Evolutionary conservation across 805 yeast genomes (phyloP), one percentile per base, ranked within the genome.

Genomic region (Cyberlindnera euphorbiiphila): DNA sequence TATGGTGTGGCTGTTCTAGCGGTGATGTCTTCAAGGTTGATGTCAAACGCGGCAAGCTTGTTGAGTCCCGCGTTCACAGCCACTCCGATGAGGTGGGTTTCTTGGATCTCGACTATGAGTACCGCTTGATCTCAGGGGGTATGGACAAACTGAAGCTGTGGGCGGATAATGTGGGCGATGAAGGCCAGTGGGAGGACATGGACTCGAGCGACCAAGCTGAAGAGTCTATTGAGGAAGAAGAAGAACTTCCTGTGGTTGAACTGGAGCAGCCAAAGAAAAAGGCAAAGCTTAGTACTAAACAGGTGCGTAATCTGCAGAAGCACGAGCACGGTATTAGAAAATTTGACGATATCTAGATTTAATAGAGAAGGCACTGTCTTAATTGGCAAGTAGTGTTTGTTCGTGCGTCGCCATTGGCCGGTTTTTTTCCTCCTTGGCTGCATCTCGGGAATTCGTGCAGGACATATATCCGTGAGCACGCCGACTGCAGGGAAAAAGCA

Each of bases 121-220:
- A 87, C 54, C 72, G 96, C 42, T 64, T 88, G 37, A 76, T 85
- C 4, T 78, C 85, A 57, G 87, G 83, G 6, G 93, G 96, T 15
- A 82, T 89, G 88, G 91, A 85, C 32, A 68, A 71, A 19, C 64
- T 91, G 40, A 82, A 80, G 50, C 66, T 91, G 6, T 91, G 98
- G 98, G 66, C 72, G 9, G 64, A 60, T 20, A 56, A 51, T 6
- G 49, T 38, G 10, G 45, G 43, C 2, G 57, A 43, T 1, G 47
- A 33, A 9, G 53, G 34, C 5, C 20, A 27, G 10, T 25, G 28
- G 28, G 28, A 25, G 5, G 28, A 25, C 16, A 25, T 17, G 11
- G 38, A 31, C 22, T 14, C 11, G 9, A 13, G 14, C 8, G 20
- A 15, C 15, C 14, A 15, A 9, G 51, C 35, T 7, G 49, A 36